A percentile compares a stretch with the other conserved stretches of the same genome.
phyloP scores from a whole-genome alignment of 768 basidiomycete genomes.

The Mycena metata region DNA sequence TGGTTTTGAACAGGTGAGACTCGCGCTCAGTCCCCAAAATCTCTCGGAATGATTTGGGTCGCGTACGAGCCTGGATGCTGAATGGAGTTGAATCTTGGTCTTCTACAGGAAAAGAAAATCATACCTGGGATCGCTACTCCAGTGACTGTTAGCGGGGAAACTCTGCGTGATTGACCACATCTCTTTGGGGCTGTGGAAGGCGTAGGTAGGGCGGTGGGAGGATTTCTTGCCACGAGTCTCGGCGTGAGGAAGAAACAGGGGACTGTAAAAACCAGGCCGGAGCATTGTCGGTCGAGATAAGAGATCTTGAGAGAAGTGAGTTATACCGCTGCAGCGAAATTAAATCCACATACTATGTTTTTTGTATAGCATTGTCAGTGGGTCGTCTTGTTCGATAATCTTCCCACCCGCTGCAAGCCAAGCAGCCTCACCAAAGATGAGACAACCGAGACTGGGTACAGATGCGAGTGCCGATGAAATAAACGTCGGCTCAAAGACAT shows the following conservation, averaged over 20 bases:
- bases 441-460: not conserved
- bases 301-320: too few species aligned
- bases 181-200: not conserved
- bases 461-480: not conserved
- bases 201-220: not conserved
- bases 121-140: not conserved
- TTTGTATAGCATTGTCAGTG: not conserved
- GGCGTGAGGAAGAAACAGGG: not conserved
- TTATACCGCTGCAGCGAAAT: too few species aligned
- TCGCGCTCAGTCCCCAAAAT: not conserved
- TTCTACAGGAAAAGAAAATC: not conserved
- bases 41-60: not conserved
- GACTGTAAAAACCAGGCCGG: not conserved
- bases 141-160: not conserved
- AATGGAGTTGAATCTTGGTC: too few species aligned
- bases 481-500: conserved; percentile 35
- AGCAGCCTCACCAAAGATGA: not conserved
- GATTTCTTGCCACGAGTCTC: not conserved
- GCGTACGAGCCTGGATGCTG: not conserved
- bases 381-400: not conserved
- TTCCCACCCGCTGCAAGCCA: not conserved
- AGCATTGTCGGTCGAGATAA: not conserved
- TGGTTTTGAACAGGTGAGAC: not conserved
- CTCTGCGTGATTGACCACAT: not conserved
- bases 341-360: too few species aligned